These are phyloP conservation scores for Pisolithus microcarpus DNA, from an alignment of 768 basidiomycete genomes.

Conservation along the genomic window DNA sequence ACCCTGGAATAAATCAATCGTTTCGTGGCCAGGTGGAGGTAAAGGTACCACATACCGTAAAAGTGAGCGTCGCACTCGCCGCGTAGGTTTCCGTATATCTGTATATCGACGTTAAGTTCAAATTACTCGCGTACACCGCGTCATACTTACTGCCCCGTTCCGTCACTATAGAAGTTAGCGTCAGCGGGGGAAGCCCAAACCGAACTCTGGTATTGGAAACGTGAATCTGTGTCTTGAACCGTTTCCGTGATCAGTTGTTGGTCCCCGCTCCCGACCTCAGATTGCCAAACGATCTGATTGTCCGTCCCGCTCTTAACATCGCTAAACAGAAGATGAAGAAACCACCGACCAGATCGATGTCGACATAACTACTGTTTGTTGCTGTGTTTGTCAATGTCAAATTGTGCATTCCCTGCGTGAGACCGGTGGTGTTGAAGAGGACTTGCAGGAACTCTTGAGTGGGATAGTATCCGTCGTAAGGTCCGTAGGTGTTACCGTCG, in stretches of 20 bases:
- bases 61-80: constrained; percentile 31
- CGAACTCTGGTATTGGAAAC: constrained; percentile 31
- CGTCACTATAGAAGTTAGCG: constrained; percentile 35
- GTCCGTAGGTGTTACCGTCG: constrained; percentile 27
- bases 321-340: neutral
- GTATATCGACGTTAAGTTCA: neutral
- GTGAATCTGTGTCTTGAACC: constrained; percentile 29
- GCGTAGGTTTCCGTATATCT: constrained; percentile 30
- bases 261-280: constrained; percentile 14
- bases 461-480: constrained; percentile 22
- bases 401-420: constrained; percentile 31
- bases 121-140: neutral
- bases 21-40: neutral
- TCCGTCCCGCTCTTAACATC: neutral
- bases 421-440: constrained; percentile 31
- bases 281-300: constrained; percentile 22
- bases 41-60: constrained; percentile 27
- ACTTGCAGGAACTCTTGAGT: constrained; percentile 31
- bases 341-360: constrained; percentile 40
- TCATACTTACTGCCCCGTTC: constrained; percentile 34
- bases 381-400: constrained; percentile 29
- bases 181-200: constrained; percentile 29
- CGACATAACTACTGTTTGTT: constrained; percentile 29
- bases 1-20: constrained; percentile 17
- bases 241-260: constrained; percentile 14